Percentiles rank a stretch among this genome's conserved stretches.
Conservation (phyloP, 148 eudicot species). For the Persicaria maculosa region DNA sequence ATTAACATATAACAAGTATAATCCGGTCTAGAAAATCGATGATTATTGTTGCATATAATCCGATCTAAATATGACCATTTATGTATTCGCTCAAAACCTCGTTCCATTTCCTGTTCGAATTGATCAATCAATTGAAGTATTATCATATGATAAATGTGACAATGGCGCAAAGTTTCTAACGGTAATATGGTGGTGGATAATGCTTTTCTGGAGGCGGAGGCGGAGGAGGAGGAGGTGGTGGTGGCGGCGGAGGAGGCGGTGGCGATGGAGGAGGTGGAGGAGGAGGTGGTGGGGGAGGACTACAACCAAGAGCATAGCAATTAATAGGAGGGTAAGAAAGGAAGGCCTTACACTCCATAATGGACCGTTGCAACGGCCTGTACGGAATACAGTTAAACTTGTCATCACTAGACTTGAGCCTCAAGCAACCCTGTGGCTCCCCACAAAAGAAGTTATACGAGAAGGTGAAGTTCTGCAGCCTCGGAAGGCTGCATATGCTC, state of each 20-base stretch:
- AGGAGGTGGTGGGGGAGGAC: slow-evolving; percentile 3
- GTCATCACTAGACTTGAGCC: slow-evolving; percentile 16
- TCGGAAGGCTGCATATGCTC: slow-evolving; percentile 42
- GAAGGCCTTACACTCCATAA: slow-evolving; percentile 39
- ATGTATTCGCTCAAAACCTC: too few relatives aligned
- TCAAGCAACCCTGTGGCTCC: slow-evolving; percentile 47
- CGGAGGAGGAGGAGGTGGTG: slow-evolving; percentile 28
- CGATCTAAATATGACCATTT: too few relatives aligned
- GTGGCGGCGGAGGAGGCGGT: slow-evolving; percentile 21
- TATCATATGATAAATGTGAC: too few relatives aligned
- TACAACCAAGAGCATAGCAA: slow-evolving; percentile 41
- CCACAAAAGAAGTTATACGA: slow-evolving; percentile 64
- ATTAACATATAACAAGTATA: too few relatives aligned
- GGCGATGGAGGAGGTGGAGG: slow-evolving; percentile 27
- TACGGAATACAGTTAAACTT: slow-evolving; percentile 54
- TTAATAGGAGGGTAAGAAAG: slow-evolving; percentile 48
- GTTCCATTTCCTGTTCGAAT: too few relatives aligned
- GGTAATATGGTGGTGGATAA: not conserved
- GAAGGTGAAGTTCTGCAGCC: slow-evolving; percentile 63
- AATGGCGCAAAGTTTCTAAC: not conserved
- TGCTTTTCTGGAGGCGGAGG: not conserved
- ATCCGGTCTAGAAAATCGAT: too few relatives aligned
- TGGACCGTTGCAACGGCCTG: slow-evolving; percentile 38
- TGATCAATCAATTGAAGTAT: too few relatives aligned
- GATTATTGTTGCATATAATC: too few relatives aligned